phyloP scores from a whole-genome alignment of 2,329 filamentous ascomycete genomes.

The Arachnomyces sp. region DNA sequence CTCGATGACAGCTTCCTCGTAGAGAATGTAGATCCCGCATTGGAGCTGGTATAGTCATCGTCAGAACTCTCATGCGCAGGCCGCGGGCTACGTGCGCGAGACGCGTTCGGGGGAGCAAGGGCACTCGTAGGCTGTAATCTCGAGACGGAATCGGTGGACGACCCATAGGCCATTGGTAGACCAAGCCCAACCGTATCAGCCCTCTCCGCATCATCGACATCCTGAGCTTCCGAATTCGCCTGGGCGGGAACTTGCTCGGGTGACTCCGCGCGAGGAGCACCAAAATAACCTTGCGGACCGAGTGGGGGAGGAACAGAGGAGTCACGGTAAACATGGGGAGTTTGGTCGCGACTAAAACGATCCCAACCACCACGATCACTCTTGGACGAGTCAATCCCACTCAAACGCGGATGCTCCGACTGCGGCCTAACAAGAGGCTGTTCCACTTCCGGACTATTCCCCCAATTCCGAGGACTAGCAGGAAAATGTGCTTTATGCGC shows the following conservation, averaged over 20 bases:
- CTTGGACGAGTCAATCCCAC: constrained; percentile 33
- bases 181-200: constrained; percentile 14
- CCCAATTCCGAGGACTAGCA: constrained; percentile 32
- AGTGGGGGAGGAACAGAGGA: constrained; percentile 9
- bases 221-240: not conserved
- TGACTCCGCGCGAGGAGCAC: constrained; percentile 23
- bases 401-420: constrained; percentile 69
- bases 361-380: constrained; percentile 19
- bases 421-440: constrained; percentile 50
- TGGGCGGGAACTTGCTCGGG: constrained; percentile 19
- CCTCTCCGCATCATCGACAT: constrained; percentile 1
- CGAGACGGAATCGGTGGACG: constrained; percentile 30
- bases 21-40: constrained; percentile 54
- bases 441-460: constrained; percentile 30
- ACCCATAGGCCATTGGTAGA: constrained; percentile 18
- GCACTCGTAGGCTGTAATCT: constrained; percentile 32
- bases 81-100: constrained; percentile 44
- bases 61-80: constrained; percentile 59
- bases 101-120: constrained; percentile 39
- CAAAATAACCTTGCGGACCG: constrained; percentile 16
- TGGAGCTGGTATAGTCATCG: constrained; percentile 57
- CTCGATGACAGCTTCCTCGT: constrained; percentile 71
- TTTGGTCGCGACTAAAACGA: constrained; percentile 19
- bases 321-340: not conserved
- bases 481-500: constrained; percentile 9